Evolutionary conservation across 2,329 filamentous ascomycete species (phyloP), one percentile per base, ranked within the genome.

Genomic region (Ophiosphaerella korrae): DNA sequence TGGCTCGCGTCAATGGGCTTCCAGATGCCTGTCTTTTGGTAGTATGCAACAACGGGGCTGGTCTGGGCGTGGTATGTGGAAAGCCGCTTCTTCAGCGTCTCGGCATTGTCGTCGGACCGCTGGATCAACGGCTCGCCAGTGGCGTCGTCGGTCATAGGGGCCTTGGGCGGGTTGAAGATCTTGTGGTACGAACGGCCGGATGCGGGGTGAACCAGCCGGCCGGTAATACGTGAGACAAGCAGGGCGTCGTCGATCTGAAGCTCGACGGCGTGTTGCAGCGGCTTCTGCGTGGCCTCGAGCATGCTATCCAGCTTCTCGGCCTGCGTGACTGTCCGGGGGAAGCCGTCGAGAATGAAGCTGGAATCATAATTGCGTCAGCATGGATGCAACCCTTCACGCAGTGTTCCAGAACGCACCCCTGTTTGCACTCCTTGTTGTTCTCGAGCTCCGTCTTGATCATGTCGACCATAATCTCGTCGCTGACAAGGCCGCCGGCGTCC

Each of bases 381-480:
- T 33, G 18, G 5, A 42, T 35, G 7, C 35, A 11, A 16, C 18
- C 8, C 5, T 36, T n/a, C 34, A 36, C 9, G 14, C 33, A 9
- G 14, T 16, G 34, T 36, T 14, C 12, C 12, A 34, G 13, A 36
- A 63, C 61, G 37, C 83, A 97, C 93, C 94, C 94, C 78, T 93
- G 93, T 81, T 90, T 90, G 85, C 94, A 99, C 80, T 99, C 93
- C 71, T 84, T 79, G 82, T 99, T 99, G 79, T 84, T 88, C 71
- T 95, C 89, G 44, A 99, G 84, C 83, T 99, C 93, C 75, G 88
- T 89, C 86, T 94, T 93, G 82, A 99, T 99, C 94, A 99, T 99
- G 78, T 93, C 92, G 77, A 99, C 90, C 85, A 99, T 93, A 74
- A 99, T 99, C 74, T 97, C 93, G 77, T 99, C 94, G 77, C 92